Base-by-base conservation (phyloP, 208 protist genomes). In the Naegleria lovaniensis region DNA sequence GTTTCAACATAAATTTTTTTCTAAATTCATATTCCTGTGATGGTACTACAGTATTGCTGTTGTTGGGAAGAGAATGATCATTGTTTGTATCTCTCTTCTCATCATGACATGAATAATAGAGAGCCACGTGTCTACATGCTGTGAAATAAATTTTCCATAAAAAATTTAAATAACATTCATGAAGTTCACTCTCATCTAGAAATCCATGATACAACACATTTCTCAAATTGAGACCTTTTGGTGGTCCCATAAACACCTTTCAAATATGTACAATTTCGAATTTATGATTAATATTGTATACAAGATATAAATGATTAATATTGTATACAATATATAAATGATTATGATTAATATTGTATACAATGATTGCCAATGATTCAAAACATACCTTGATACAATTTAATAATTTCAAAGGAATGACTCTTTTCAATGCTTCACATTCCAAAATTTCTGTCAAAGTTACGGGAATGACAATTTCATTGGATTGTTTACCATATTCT, bases 361-460 rank as follows among this genome's bases (percentile, higher is more conserved):
- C 1, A 48, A 48, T n/a, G n/a, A n/a, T n/a, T n/a, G n/a, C n/a
- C n/a, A n/a, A n/a, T n/a, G n/a, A 48, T 48, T 48, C 43, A 48
- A 48, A 48, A 48, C 43, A 48, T 48, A 48, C 43, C 22, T 33
- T 58, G 6, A 88, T 39, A 38, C 51, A 38, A 58, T 58, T 40
- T 0, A 88, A 13, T 39, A 48, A 51, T 22, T 88, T 88, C 5
- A 40, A 9, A 16, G 22, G 9, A 19, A 88, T 36, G 15, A 48
- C 16, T 58, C 58, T 33, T 39, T 58, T 88, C 3, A 88, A 25
- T 58, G 51, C 15, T 39, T 88, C 6, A 58, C 41, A 40, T 39
- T 29, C 39, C n/a, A 88, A 88, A 39, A 88, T 88, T 58, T 88
- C 85, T 55, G 85, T 88, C 25, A 88, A 88, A 58, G 85, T 88